A percentile compares a stretch with the other conserved stretches of the same genome.
These are phyloP conservation scores for Clonostachys rhizophaga DNA, from an alignment of 2,329 filamentous ascomycete species.

Conservation along the genomic window DNA sequence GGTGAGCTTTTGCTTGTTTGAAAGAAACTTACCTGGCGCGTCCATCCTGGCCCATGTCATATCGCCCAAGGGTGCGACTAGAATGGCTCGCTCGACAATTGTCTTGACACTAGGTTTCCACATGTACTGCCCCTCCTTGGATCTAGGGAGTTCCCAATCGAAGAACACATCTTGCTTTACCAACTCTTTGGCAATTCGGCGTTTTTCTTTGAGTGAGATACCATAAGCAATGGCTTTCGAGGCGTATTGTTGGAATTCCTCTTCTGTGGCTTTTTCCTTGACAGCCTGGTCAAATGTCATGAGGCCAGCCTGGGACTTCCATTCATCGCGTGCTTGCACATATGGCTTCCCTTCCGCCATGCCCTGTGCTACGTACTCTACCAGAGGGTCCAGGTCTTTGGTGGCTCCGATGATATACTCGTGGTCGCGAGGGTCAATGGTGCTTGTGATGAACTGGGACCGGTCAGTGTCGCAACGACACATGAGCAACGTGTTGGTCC, in stretches of 20 bases:
- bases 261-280: constrained; percentile 12
- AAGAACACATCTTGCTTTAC: constrained; percentile 17
- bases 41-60: constrained; percentile 29
- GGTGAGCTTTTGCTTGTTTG: no score
- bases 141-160: constrained; percentile 27
- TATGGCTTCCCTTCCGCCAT: constrained; percentile 16
- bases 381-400: constrained; percentile 9
- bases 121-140: constrained; percentile 25
- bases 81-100: constrained; percentile 22
- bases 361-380: constrained; percentile 1
- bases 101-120: constrained; percentile 20
- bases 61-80: constrained; percentile 26
- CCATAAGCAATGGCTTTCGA: background rate
- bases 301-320: constrained; percentile 20
- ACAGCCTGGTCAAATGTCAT: constrained; percentile 27
- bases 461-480: constrained; percentile 29
- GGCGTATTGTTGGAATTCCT: constrained; percentile 18
- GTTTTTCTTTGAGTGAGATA: background rate
- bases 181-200: constrained; percentile 11
- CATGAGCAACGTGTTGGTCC: constrained; percentile 26
- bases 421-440: constrained; percentile 27
- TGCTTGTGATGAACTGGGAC: constrained; percentile 28
- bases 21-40: constrained; percentile 7
- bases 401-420: constrained; percentile 31
- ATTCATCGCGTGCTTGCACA: constrained; percentile 16